Conservation (phyloP, 345 rosid species). For the Eucalyptus polyanthemos region DNA sequence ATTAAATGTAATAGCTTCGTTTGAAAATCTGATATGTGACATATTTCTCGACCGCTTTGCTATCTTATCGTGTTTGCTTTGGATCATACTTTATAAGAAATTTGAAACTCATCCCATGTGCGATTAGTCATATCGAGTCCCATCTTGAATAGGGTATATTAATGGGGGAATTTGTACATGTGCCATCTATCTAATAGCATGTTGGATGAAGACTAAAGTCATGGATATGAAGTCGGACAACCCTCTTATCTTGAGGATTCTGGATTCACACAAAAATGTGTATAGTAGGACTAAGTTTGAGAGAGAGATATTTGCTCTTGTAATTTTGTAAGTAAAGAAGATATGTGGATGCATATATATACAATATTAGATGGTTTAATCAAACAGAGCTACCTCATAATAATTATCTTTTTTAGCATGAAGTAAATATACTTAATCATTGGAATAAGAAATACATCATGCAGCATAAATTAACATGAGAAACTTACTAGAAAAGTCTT, state of each 20-base stretch:
- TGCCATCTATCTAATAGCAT: background rate
- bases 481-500: too few relatives aligned
- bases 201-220: background rate
- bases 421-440: background rate
- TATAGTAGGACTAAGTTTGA: background rate
- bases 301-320: background rate
- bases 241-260: background rate
- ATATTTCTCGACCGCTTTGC: background rate
- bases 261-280: background rate
- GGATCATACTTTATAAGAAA: background rate
- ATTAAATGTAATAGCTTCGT: background rate
- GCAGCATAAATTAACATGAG: background rate
- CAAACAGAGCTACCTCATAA: background rate
- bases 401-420: background rate
- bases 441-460: background rate
- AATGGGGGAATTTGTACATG: background rate
- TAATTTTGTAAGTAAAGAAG: background rate
- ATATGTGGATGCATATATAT: background rate
- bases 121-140: background rate
- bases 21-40: background rate
- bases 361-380: background rate
- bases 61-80: background rate
- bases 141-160: background rate
- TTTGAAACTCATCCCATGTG: background rate
- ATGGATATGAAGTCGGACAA: background rate